A percentile compares a stretch with the other conserved stretches of the same genome.
These are phyloP conservation scores for Aspergillus hancockii DNA, from an alignment of 495 filamentous ascomycete species.

Conservation along the genomic window DNA sequence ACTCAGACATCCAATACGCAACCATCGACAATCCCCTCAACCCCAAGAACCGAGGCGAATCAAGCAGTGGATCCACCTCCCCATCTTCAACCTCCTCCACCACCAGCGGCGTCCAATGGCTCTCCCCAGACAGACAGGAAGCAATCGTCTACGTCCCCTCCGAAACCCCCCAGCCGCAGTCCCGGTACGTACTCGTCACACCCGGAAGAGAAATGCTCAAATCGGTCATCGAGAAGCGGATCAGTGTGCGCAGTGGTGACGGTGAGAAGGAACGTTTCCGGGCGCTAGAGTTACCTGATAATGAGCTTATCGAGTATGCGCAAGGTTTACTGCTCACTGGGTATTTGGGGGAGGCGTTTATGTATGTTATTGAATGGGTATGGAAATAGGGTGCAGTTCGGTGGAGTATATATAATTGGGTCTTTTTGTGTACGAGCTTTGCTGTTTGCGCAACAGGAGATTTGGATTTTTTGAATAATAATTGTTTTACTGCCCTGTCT, in stretches of 20 bases:
- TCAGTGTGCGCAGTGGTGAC: conserved; percentile 21
- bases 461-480: too few relatives aligned
- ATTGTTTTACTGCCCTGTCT: too few relatives aligned
- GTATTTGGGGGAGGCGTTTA: conserved; percentile 30
- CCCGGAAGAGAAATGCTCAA: conserved; percentile 32
- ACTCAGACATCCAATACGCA: conserved; percentile 30
- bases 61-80: conserved; percentile 11
- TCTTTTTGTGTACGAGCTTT: too few relatives aligned
- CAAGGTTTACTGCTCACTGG: conserved; percentile 31
- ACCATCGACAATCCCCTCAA: conserved; percentile 14
- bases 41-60: neutral
- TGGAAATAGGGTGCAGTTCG: conserved; percentile 21
- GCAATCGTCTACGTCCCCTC: conserved; percentile 23
- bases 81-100: conserved; percentile 9
- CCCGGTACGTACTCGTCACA: conserved; percentile 30
- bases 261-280: conserved; percentile 27
- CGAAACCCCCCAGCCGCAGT: conserved; percentile 9
- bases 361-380: conserved; percentile 38
- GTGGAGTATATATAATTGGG: neutral
- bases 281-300: conserved; percentile 20
- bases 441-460: too few relatives aligned
- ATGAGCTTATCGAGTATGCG: conserved; percentile 33
- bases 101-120: conserved; percentile 20
- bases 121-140: conserved; percentile 28
- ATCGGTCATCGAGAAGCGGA: conserved; percentile 27